A percentile compares a stretch with the other conserved stretches of the same genome.
Conservation (phyloP, 305 asterid genomes). For the Caryopteris hybrid region DNA sequence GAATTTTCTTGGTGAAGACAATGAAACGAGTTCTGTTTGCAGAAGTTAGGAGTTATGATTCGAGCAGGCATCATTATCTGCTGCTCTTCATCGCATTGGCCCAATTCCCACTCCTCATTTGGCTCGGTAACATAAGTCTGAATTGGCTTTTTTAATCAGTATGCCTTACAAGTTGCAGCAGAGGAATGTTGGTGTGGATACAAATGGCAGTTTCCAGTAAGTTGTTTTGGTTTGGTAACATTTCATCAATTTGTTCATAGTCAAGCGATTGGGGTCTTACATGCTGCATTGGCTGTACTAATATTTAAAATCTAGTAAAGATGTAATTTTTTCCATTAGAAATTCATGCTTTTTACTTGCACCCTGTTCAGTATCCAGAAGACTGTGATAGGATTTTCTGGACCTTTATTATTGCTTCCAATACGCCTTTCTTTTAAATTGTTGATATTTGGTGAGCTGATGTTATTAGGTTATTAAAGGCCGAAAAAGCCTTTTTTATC, state of each 20-base stretch:
- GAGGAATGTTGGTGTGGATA: not conserved
- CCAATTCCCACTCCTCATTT: conserved; percentile 52
- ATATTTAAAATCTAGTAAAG: not conserved
- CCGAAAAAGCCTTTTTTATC: no score
- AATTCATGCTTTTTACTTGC: not conserved
- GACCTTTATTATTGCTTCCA: no score
- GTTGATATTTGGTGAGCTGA: no score
- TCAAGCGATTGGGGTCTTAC: not conserved
- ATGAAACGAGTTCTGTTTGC: conserved; percentile 68
- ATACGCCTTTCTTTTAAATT: no score
- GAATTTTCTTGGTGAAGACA: conserved; percentile 65
- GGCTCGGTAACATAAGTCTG: conserved; percentile 58
- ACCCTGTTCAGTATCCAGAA: no score
- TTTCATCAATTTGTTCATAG: conserved; percentile 8
- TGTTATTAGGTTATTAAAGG: no score
- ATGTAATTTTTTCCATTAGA: not conserved
- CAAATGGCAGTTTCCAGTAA: not conserved
- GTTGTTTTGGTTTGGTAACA: not conserved
- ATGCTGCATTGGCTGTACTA: not conserved
- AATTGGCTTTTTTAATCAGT: conserved; percentile 44
- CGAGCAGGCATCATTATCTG: conserved; percentile 59
- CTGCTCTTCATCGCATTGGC: conserved; percentile 59
- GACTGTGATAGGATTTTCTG: no score
- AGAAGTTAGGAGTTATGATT: conserved; percentile 50
- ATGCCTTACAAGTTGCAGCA: not conserved